phyloP scores from a whole-genome alignment of 495 filamentous ascomycete species.

The Penicillium riverlandense region DNA sequence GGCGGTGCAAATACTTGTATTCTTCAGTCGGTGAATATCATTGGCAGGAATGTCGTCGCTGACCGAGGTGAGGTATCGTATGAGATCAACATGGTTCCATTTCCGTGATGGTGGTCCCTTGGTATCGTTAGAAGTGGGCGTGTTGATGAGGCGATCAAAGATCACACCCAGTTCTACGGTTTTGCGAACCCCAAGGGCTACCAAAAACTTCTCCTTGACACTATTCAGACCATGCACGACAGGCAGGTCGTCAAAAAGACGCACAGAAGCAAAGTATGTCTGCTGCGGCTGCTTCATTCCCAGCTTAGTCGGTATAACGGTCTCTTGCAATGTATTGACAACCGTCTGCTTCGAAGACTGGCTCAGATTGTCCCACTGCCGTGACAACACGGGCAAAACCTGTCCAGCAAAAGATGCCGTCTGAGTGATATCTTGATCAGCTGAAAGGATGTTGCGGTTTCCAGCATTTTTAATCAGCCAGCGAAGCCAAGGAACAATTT shows the following conservation, averaged over 20 bases:
- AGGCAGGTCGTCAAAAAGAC: slow-evolving; percentile 89
- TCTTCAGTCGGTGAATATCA: slow-evolving; percentile 72
- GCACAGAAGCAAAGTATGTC: slow-evolving; percentile 88
- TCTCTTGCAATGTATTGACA: slow-evolving; percentile 52
- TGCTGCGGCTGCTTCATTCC: slow-evolving; percentile 85
- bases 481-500: slow-evolving; percentile 73
- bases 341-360: slow-evolving; percentile 57
- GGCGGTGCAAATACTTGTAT: slow-evolving; percentile 73
- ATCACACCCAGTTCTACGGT: slow-evolving; percentile 92
- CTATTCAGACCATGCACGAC: slow-evolving; percentile 63
- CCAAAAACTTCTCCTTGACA: slow-evolving; percentile 84
- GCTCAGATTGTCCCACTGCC: slow-evolving; percentile 75
- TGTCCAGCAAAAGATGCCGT: slow-evolving; percentile 69
- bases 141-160: slow-evolving; percentile 72
- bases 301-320: slow-evolving; percentile 82
- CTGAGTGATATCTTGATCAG: slow-evolving; percentile 56
- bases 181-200: slow-evolving; percentile 67
- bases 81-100: slow-evolving; percentile 91
- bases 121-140: slow-evolving; percentile 32
- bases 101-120: slow-evolving; percentile 37
- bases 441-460: slow-evolving; percentile 32
- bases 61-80: slow-evolving; percentile 88
- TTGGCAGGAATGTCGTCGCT: slow-evolving; percentile 78
- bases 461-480: slow-evolving; percentile 63
- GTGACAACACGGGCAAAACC: slow-evolving; percentile 75